phyloP scores from a whole-genome alignment of 129 eudicot species.

The Ambrosia artemisiifolia region DNA sequence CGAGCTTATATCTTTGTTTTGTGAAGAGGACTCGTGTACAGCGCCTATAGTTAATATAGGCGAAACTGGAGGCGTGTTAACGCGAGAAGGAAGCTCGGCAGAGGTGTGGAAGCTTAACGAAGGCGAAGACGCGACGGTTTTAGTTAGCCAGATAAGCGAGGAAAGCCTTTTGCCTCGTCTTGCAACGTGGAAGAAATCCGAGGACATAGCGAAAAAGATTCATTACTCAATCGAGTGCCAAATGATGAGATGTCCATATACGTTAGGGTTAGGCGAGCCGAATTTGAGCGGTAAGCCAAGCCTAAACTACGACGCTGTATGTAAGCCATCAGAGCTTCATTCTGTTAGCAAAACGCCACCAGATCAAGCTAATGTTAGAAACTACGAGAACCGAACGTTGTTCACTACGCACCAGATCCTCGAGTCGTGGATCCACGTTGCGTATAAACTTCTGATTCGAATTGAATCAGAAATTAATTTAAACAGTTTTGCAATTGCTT shows the following conservation, averaged over 20 bases:
- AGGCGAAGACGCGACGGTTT: constrained; percentile 36
- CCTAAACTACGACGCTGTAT: constrained; percentile 60
- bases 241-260: constrained; percentile 68
- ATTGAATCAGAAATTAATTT: constrained; percentile 41
- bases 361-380: constrained; percentile 41
- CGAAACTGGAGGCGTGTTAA: constrained; percentile 36
- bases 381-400: constrained; percentile 54
- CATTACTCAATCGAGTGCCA: constrained; percentile 60
- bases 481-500: constrained; percentile 33
- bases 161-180: constrained; percentile 75
- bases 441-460: constrained; percentile 42
- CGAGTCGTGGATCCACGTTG: constrained; percentile 70
- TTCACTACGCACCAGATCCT: constrained; percentile 69
- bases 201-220: constrained; percentile 49
- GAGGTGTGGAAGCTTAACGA: constrained; percentile 68
- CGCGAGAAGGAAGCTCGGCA: constrained; percentile 57
- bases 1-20: constrained; percentile 56
- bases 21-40: constrained; percentile 48
- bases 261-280: constrained; percentile 87
- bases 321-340: constrained; percentile 64
- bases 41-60: constrained; percentile 57
- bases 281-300: constrained; percentile 69
- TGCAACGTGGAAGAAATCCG: constrained; percentile 62
- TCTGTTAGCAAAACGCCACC: constrained; percentile 44
- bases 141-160: constrained; percentile 74